Conservation (phyloP, 768 basidiomycete genomes). For the Collybia sordida region DNA sequence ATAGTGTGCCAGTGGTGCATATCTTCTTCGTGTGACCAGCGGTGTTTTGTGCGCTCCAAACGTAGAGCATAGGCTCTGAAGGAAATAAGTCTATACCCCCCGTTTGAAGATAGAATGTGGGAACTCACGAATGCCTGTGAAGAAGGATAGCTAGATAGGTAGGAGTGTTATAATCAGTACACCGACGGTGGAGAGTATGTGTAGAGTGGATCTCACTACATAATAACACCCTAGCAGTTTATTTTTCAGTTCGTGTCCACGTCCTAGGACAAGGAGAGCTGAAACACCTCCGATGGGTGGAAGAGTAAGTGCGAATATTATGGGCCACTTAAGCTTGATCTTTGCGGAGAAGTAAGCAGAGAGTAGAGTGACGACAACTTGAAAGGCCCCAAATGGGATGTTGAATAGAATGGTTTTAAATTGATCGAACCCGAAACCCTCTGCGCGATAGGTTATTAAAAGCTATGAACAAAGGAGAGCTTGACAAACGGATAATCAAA, state of each 20-base stretch:
- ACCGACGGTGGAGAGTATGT: not conserved
- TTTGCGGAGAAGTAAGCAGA: constrained; percentile 34
- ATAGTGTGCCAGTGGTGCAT: constrained; percentile 40
- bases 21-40: constrained; percentile 43
- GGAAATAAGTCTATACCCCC: not conserved
- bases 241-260: constrained; percentile 24
- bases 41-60: constrained; percentile 40
- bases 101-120: not conserved
- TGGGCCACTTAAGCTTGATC: constrained; percentile 39
- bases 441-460: constrained; percentile 7
- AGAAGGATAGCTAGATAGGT: constrained; percentile 31
- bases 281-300: constrained; percentile 38
- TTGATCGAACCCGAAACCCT: constrained; percentile 41
- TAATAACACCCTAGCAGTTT: constrained; percentile 37
- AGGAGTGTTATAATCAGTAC: not conserved
- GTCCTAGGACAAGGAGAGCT: constrained; percentile 30
- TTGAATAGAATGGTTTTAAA: constrained; percentile 47
- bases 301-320: constrained; percentile 32
- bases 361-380: constrained; percentile 35
- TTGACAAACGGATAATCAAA: constrained; percentile 34
- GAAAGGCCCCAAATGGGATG: constrained; percentile 43
- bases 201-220: constrained; percentile 24
- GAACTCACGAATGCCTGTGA: constrained; percentile 30
- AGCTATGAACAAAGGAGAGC: not conserved
- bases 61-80: constrained; percentile 38